Evolutionary conservation across 75 land plant genomes (phyloP), one percentile per base, ranked within the genome.

Genomic region (Picea sitchensis): DNA sequence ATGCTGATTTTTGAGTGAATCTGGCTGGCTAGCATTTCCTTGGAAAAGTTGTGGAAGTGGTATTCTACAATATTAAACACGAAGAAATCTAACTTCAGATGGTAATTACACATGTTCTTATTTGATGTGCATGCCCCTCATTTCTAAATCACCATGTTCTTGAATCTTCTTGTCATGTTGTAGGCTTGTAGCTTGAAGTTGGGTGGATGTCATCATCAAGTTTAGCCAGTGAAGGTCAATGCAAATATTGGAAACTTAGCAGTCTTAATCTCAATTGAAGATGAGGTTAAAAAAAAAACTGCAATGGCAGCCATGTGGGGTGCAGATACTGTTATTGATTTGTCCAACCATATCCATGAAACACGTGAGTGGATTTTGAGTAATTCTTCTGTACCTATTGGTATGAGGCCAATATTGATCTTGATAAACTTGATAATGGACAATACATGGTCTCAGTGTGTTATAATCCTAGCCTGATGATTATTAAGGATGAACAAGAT

Each of bases 401-500:
- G 26, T 26, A 26, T 26, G 26, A 26, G 26, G 26, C 26, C 26
- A 26, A 26, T 84, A 87, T 96, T 58, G 98, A 96, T 79, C 88
- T 96, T 76, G 92, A 93, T 44, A 89, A 92, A 80, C 86, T 96
- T 61, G 93, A 96, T 74, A 92, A 90, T 89, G 98, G 96, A 9
- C 94, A 96, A 73, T 96, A 93, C 83, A 96, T 93, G 87, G 90
- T 93, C 77, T 86, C 94, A 31, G 88, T 94, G 59, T 84, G 80
- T 61, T 96, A 93, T 87, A 94, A 93, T 64, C 36, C 79, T 59
- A 82, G 81, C 61, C 79, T 96, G 30, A 67, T 87, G 59, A 84
- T 59, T 6, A 36, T 96, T 44, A 96, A 93, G 72, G 58, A 83
- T 79, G 91, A 90, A 32, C 88, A 83, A 38, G 91, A 89, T 71